Base-by-base conservation (phyloP, 2,329 filamentous ascomycete genomes). In the Thermothelomyces thermophilus region DNA sequence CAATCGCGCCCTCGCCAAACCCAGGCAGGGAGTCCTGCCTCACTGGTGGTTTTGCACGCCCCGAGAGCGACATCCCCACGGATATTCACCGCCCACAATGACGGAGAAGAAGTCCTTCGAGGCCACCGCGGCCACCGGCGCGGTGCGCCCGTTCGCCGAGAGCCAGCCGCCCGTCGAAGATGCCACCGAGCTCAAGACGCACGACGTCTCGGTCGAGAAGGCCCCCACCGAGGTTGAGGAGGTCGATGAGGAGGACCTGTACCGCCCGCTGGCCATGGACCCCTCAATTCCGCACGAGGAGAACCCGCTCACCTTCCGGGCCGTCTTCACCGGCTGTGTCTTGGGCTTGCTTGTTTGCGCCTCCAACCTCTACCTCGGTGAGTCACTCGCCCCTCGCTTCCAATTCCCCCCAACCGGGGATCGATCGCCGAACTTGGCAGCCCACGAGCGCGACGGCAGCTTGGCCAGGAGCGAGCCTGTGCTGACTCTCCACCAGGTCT, bases 311-410 rank as follows among this genome's bases (percentile, higher is more conserved):
- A 80, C 76, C 20, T 54, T 75, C 49, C 71, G 77, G 41, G 76
- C 76, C 22, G 62, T 80, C 36, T 49, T 78, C 40, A 64, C 77
- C 41, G 77, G 77, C 51, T 71, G 73, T 56, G 60, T 73, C 37
- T 73, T 77, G 39, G 77, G 77, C 50, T 72, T 69, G 31, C 67
- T 80, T 8, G 76, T 80, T 50, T 78, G 77, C 59, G 74, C 76
- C 8, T 79, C 75, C 40, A 80, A 80, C 61, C 65, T 80, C 53
- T 81, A 80, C 57, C 71, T 80, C 26, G 76, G 76, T 70, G 62
- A 69, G 74, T 72, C 24, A 60, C 52, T 16, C 4, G 37, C 48
- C 58, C 26, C n/a, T n/a, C n/a, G n/a, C n/a, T n/a, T n/a, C n/a
- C n/a, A n/a, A n/a, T n/a, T n/a, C n/a, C n/a, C n/a, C n/a, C n/a